Evolutionary conservation across 768 basidiomycete genomes (phyloP).

Genomic region (Pleurotus eryngii): DNA sequence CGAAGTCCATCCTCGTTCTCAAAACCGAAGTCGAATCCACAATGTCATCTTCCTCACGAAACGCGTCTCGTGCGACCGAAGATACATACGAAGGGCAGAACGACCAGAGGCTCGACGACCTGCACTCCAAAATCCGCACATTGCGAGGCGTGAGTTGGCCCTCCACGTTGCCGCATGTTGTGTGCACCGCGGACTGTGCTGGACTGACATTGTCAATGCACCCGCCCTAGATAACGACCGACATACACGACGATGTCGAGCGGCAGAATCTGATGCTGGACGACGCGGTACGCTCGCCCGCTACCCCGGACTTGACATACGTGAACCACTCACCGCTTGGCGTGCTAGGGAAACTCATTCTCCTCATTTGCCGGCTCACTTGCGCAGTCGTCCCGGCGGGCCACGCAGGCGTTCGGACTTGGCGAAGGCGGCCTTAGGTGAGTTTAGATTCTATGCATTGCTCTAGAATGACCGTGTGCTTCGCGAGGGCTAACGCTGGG

Average conservation of each 20-base stretch:
- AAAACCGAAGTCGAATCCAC: not conserved
- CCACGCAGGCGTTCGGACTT: conserved; percentile 72
- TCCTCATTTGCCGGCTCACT: conserved; percentile 60
- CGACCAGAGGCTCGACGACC: conserved; percentile 77
- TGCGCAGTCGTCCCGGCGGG: conserved; percentile 64
- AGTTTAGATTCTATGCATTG: not conserved
- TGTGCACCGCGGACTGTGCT: no score
- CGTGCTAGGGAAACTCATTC: conserved; percentile 61
- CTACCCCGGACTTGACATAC: not conserved
- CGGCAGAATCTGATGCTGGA: conserved; percentile 78
- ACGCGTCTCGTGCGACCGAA: conserved; percentile 38
- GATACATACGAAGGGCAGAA: conserved; percentile 84
- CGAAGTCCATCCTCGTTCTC: no score
- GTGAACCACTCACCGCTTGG: not conserved
- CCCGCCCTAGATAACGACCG: conserved; percentile 67
- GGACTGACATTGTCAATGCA: no score
- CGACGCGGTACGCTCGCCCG: conserved; percentile 52
- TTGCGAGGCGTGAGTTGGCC: conserved; percentile 62
- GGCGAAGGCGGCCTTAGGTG: conserved; percentile 50
- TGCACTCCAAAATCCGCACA: conserved; percentile 82
- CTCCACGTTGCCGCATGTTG: not conserved
- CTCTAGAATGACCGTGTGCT: not conserved
- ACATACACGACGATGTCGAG: conserved; percentile 84
- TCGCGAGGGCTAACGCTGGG: not conserved
- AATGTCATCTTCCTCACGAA: conserved; percentile 35